Evolutionary conservation across 768 basidiomycete species (phyloP), one percentile per base, ranked within the genome.

Genomic region (Psilocybe cubensis): DNA sequence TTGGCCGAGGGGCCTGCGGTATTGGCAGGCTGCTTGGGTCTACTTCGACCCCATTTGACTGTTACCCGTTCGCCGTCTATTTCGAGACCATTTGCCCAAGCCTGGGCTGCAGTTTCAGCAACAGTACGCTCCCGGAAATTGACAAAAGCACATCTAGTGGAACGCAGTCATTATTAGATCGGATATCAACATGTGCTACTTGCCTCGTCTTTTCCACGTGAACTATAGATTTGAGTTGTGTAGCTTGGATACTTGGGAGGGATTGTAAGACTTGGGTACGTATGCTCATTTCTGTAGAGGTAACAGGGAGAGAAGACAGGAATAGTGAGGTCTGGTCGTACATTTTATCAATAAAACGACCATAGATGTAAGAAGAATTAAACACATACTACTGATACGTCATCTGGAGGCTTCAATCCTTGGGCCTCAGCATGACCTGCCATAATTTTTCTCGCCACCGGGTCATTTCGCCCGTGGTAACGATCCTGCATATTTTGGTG

Each of bases 401-500:
- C 97, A 59, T 94, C 94, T 56, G 97, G 97, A 14, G 94, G 88
- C 53, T 89, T 87, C 52, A 99, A 77, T 0, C 96, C 96, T 66
- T 91, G 86, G 21, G 68, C 78, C 42, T 90, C 89, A 0, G 96
- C 95, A 70, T 92, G 85, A n/a, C 74, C 80, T 2, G 82, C 71
- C 71, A 99, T 69, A 42, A 98, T 95, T 74, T 94, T 97, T 59
- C 83, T 85, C 9, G 97, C 97, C 3, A 99, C 96, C 11, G 96
- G 94, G 68, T 98, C 97, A 61, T 92, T 92, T 24, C 79, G 77
- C 5, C 97, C 97, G 72, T 98, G 88, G 72, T 94, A 98, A 50
- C 97, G 82, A 74, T 98, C 96, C 65, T 91, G 88, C 49, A 98
- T 88, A 67, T 94, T 98, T 74, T 99, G 96, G 65, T 94, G 89